Percentiles rank a stretch among this genome's conserved stretches.
Evolutionary conservation across 371 early-diverging fungal genomes (phyloP).

Genomic region (Apophysomyces trapeziformis): DNA sequence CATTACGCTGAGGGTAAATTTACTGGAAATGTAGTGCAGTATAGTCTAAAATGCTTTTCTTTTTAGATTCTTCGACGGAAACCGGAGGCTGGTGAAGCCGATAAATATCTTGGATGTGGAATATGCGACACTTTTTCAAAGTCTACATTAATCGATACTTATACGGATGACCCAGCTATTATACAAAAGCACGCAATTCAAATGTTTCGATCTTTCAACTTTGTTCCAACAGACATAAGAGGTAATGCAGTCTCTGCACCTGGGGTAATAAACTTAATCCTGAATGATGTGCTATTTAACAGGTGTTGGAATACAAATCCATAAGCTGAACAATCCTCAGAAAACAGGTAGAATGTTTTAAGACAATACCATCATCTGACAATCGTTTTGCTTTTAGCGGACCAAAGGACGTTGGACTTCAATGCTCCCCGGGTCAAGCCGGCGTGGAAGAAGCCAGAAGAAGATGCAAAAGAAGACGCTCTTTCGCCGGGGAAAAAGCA

Average conservation of each 20-base stretch:
- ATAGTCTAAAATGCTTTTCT: not conserved
- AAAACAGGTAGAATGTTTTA: conserved; percentile 7
- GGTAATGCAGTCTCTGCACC: conserved; percentile 27
- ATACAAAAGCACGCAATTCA: conserved; percentile 50
- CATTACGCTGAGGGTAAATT: conserved; percentile 64
- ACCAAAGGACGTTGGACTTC: not conserved
- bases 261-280: not conserved
- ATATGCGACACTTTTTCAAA: conserved; percentile 65
- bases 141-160: conserved; percentile 46
- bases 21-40: not conserved
- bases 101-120: conserved; percentile 73
- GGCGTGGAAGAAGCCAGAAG: conserved; percentile 14
- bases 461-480: not conserved
- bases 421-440: not conserved
- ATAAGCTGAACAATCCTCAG: conserved; percentile 47
- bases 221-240: conserved; percentile 62
- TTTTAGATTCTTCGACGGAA: conserved; percentile 51
- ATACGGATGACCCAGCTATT: conserved; percentile 48
- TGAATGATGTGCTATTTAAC: not conserved
- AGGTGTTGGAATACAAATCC: conserved; percentile 68
- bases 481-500: conserved; percentile 5
- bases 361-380: not conserved
- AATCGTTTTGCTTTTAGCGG: conserved; percentile 1
- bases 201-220: conserved; percentile 50
- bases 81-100: conserved; percentile 51